phyloP scores from a whole-genome alignment of 2,329 filamentous ascomycete species.

The Colletotrichum paranaense region DNA sequence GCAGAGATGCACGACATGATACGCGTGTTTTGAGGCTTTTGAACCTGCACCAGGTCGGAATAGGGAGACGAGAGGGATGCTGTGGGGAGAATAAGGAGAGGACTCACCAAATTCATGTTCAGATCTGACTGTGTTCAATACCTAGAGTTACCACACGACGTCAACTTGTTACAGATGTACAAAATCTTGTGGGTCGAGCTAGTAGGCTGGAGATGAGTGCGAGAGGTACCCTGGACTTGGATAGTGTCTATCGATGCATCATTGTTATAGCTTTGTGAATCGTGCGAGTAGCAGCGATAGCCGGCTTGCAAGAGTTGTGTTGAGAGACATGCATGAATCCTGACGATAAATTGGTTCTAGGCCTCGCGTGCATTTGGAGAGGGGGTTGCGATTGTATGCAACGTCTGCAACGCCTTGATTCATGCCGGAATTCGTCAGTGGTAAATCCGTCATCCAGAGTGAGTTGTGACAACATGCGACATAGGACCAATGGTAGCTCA shows the following conservation, averaged over 20 bases:
- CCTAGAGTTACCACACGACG: neutral
- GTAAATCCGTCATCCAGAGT: conserved; percentile 1
- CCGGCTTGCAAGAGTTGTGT: neutral
- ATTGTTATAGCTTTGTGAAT: neutral
- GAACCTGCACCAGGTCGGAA: neutral
- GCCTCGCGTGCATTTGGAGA: neutral
- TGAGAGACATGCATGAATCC: conserved; percentile 6
- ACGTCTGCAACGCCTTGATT: conserved; percentile 20
- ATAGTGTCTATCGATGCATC: neutral
- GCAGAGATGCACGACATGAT: conserved; percentile 32
- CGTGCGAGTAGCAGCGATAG: conserved; percentile 1
- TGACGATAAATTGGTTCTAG: conserved; percentile 2
- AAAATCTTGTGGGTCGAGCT: neutral
- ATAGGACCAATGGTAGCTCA: neutral
- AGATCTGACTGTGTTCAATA: neutral
- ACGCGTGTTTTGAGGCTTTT: conserved; percentile 12
- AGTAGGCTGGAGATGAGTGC: conserved; percentile 1
- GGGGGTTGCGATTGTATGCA: neutral
- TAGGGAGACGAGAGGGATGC: neutral
- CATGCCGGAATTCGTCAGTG: conserved; percentile 1
- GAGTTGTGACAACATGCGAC: neutral
- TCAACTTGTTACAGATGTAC: conserved; percentile 9
- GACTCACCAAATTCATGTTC: neutral
- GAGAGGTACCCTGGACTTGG: neutral
- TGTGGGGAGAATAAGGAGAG: conserved; percentile 9